These are phyloP conservation scores for Populus tremula DNA, from an alignment of 345 rosid species.

Conservation along the genomic window DNA sequence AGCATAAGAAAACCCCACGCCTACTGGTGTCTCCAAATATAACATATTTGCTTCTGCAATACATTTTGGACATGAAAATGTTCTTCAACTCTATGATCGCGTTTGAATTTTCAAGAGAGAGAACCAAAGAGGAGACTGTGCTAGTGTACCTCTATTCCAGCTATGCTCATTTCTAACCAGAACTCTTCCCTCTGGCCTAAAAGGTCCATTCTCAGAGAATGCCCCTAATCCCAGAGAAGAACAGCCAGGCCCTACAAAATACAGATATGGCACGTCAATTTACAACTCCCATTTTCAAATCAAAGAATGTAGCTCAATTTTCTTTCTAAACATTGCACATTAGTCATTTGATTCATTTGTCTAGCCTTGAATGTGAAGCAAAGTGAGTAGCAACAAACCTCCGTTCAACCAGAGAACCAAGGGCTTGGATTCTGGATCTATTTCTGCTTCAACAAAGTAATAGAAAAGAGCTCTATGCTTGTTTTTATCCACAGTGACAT, in stretches of 20 bases:
- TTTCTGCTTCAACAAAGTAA: conserved; percentile 91
- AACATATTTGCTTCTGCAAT: conserved; percentile 90
- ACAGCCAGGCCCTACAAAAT: conserved; percentile 77
- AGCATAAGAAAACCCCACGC: conserved; percentile 95
- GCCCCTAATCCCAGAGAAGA: conserved; percentile 98
- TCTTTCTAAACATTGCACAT: neutral
- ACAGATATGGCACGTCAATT: neutral
- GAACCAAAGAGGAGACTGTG: neutral
- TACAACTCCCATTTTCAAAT: neutral
- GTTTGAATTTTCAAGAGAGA: neutral
- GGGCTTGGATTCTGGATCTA: conserved; percentile 70
- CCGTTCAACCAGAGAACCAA: conserved; percentile 98
- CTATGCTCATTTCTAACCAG: conserved; percentile 75
- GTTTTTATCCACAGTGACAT: conserved; percentile 65
- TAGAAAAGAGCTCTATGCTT: conserved; percentile 81
- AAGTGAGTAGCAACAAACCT: conserved; percentile 36
- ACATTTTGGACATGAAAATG: neutral
- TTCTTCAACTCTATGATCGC: neutral
- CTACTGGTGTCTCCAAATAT: conserved; percentile 88
- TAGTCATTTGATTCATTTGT: neutral
- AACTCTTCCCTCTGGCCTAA: conserved; percentile 73
- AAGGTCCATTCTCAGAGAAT: conserved; percentile 94
- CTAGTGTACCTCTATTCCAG: conserved; percentile 77
- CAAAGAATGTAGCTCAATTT: conserved; percentile 2
- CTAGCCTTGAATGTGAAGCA: neutral